Percentiles rank a stretch among this genome's conserved stretches.
Conservation (phyloP, 208 protist species). For the Leishmania tarentolae region DNA sequence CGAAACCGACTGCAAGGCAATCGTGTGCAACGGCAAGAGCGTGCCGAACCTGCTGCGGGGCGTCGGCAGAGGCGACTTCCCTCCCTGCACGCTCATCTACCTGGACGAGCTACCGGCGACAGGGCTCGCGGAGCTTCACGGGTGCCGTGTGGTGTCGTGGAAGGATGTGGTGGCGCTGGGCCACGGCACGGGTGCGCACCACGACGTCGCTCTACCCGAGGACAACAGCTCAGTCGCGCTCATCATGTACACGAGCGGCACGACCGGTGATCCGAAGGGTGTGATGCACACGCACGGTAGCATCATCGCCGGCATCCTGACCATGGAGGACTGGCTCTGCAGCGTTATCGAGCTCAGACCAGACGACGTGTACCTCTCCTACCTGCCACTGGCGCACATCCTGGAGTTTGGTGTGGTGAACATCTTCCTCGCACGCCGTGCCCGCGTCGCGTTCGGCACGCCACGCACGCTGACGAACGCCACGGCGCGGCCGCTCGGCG, state of each 20-base stretch:
- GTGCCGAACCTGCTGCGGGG: constrained; percentile 50
- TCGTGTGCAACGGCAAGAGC: constrained; percentile 70
- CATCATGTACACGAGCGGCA: constrained; percentile 83
- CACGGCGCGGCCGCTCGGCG: constrained; percentile 75
- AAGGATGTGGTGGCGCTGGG: constrained; percentile 52
- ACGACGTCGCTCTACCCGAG: constrained; percentile 9
- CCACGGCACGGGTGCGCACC: constrained; percentile 10
- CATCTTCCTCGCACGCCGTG: constrained; percentile 47
- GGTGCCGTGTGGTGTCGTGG: constrained; percentile 47
- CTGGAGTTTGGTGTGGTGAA: constrained; percentile 87
- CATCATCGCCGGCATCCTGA: constrained; percentile 45
- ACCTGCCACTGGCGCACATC: constrained; percentile 94
- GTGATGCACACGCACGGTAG: constrained; percentile 86
- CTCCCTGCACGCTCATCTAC: constrained; percentile 58
- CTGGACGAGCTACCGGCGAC: constrained; percentile 44
- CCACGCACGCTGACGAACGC: constrained; percentile 76
- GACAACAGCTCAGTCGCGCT: constrained; percentile 43
- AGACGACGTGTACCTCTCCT: constrained; percentile 80
- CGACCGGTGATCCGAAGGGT: constrained; percentile 91
- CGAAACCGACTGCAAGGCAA: constrained; percentile 55
- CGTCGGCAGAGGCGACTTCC: constrained; percentile 36
- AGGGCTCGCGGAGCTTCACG: constrained; percentile 10
- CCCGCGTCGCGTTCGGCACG: constrained; percentile 61
- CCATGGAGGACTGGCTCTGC: constrained; percentile 56
- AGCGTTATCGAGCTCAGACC: constrained; percentile 11